Percentiles rank a stretch among this genome's conserved stretches.
phyloP scores from a whole-genome alignment of 139 green algal species.

The Helicosporidium sp. region DNA sequence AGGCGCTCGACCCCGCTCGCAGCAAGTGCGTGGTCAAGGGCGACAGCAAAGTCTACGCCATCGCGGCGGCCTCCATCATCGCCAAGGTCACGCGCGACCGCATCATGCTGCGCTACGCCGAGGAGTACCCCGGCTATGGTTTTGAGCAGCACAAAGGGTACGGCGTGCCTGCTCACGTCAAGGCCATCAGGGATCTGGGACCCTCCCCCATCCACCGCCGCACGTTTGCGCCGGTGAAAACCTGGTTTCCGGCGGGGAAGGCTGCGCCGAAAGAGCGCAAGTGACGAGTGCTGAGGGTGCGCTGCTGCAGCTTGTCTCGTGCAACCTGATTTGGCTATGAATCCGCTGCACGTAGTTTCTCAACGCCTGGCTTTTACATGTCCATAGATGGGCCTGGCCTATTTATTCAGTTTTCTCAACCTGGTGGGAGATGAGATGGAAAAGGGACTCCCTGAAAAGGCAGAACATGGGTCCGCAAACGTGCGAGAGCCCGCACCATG shows the following conservation, averaged over 20 bases:
- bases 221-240: slow-evolving; percentile 62
- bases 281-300: not conserved
- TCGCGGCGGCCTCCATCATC: slow-evolving; percentile 73
- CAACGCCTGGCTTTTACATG: too few relatives aligned
- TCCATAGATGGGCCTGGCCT: too few relatives aligned
- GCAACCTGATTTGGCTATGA: too few relatives aligned
- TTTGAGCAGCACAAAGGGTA: slow-evolving; percentile 59
- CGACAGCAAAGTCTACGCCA: slow-evolving; percentile 47
- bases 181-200: slow-evolving; percentile 46
- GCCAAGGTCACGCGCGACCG: slow-evolving; percentile 79
- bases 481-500: too few relatives aligned
- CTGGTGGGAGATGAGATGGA: too few relatives aligned
- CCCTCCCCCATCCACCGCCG: slow-evolving; percentile 51
- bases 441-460: too few relatives aligned
- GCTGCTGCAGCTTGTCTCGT: not conserved
- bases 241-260: slow-evolving; percentile 4
- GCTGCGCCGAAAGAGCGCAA: not conserved
- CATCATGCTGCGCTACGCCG: slow-evolving; percentile 61
- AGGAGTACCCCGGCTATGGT: slow-evolving; percentile 44
- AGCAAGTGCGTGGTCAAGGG: slow-evolving; percentile 42
- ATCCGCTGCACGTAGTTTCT: too few relatives aligned
- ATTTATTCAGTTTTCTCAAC: too few relatives aligned
- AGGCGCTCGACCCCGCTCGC: not conserved
- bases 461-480: too few relatives aligned
- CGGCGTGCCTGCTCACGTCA: slow-evolving; percentile 46